These are phyloP conservation scores for Eimeria brunetti DNA, from an alignment of 169 alveolate genomes.

Conservation along the genomic window DNA sequence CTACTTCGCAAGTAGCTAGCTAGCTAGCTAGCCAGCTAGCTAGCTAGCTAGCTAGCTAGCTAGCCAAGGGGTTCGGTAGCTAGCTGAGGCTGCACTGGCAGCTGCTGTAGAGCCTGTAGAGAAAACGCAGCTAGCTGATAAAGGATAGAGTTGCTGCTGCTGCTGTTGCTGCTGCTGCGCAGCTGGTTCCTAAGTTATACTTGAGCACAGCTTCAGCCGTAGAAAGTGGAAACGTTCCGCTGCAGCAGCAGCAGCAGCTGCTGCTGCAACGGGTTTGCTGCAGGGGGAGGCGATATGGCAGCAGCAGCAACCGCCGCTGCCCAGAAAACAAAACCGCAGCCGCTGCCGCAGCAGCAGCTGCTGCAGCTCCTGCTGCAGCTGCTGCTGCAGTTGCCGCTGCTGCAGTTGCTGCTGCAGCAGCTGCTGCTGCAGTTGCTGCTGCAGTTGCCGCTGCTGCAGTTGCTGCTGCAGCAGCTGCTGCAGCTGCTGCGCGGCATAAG, in stretches of 20 bases:
- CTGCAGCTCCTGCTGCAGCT: background rate
- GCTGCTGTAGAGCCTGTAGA: background rate
- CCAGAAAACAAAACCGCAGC: background rate
- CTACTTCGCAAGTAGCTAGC: background rate
- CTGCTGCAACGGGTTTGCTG: background rate
- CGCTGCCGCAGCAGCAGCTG: background rate
- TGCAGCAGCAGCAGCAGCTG: constrained; percentile 46
- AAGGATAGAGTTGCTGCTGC: background rate
- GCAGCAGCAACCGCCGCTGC: constrained; percentile 31
- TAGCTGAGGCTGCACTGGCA: background rate
- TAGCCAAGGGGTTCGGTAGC: background rate
- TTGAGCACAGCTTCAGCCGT: background rate
- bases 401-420: background rate
- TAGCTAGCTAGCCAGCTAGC: background rate
- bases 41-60: background rate
- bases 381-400: constrained; percentile 12
- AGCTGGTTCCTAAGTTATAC: background rate
- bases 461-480: background rate
- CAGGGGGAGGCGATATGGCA: background rate
- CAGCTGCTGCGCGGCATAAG: background rate
- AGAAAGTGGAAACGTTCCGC: background rate
- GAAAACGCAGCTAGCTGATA: background rate
- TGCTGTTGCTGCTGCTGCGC: background rate
- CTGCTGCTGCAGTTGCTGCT: background rate
- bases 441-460: background rate